A percentile compares a stretch with the other conserved stretches of the same genome.
These are phyloP conservation scores for Zygoascus bituminiphila DNA, from an alignment of 805 yeast genomes.

Conservation along the genomic window DNA sequence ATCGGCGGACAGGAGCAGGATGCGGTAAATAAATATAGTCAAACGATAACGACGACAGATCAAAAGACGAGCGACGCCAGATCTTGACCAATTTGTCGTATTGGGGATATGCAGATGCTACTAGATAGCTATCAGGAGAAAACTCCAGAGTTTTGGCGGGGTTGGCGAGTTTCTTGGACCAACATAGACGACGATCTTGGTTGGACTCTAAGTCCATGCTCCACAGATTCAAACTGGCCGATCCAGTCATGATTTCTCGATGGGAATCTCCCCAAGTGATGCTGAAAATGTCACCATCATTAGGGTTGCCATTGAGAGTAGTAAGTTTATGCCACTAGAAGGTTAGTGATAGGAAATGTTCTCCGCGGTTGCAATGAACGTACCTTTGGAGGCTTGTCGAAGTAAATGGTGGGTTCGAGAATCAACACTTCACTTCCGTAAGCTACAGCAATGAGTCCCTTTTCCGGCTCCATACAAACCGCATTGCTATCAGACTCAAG, in stretches of 20 bases:
- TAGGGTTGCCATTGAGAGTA: not conserved
- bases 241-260: constrained; percentile 55
- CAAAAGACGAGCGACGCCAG: constrained; percentile 70
- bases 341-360: not conserved
- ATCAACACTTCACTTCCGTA: constrained; percentile 17
- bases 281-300: constrained; percentile 32
- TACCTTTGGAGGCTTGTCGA: constrained; percentile 15
- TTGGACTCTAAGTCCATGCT: constrained; percentile 18
- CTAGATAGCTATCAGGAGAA: constrained; percentile 58
- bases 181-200: constrained; percentile 18
- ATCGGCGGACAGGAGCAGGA: constrained; percentile 44
- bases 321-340: constrained; percentile 8
- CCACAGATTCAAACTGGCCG: constrained; percentile 49
- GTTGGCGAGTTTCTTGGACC: constrained; percentile 49
- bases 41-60: constrained; percentile 52
- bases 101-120: constrained; percentile 50
- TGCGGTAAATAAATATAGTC: constrained; percentile 66
- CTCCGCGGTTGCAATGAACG: not conserved
- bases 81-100: constrained; percentile 63
- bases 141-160: constrained; percentile 52
- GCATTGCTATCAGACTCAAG: constrained; percentile 57
- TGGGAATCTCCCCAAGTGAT: constrained; percentile 45
- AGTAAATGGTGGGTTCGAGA: constrained; percentile 18
- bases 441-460: constrained; percentile 40
- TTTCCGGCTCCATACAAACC: constrained; percentile 51